Conservation (phyloP, 2,329 filamentous ascomycete species). For the Trichoderma oligosporum region DNA sequence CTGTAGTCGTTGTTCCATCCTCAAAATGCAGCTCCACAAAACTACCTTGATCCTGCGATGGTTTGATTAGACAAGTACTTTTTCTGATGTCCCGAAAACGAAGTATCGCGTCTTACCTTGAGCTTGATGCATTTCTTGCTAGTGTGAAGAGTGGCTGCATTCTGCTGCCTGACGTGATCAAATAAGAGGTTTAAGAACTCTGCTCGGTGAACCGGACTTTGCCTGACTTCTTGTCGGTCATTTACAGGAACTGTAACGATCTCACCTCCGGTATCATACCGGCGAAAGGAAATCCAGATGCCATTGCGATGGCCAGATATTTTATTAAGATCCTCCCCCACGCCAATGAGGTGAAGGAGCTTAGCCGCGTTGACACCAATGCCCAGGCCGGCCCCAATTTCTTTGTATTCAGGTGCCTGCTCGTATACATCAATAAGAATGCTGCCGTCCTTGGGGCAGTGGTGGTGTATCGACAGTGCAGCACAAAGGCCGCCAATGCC, state of each 20-base stretch:
- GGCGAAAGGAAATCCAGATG: conserved; percentile 9
- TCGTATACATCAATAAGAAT: conserved; percentile 8
- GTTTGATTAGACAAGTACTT: too few relatives aligned
- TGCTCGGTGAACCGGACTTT: conserved; percentile 10
- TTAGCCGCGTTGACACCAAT: conserved; percentile 13
- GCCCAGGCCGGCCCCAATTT: conserved; percentile 9
- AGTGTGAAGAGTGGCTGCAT: conserved; percentile 4
- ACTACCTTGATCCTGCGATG: conserved; percentile 1
- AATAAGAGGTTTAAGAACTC: not conserved
- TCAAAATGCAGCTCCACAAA: conserved; percentile 16
- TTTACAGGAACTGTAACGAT: conserved; percentile 7
- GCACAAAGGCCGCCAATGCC: conserved; percentile 15
- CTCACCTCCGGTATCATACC: conserved; percentile 3
- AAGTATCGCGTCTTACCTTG: not conserved
- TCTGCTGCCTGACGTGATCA: conserved; percentile 2
- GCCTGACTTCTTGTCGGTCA: conserved; percentile 5
- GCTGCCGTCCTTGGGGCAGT: conserved; percentile 13
- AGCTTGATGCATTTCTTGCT: conserved; percentile 7
- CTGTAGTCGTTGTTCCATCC: conserved; percentile 19
- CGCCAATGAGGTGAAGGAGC: conserved; percentile 7
- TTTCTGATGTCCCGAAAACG: too few relatives aligned
- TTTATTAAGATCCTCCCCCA: conserved; percentile 1
- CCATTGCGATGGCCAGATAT: conserved; percentile 10
- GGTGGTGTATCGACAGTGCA: conserved; percentile 5
- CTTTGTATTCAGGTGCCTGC: conserved; percentile 7